Evolutionary conservation across 208 protist species (phyloP).

Genomic region (Trypanosoma congolense): DNA sequence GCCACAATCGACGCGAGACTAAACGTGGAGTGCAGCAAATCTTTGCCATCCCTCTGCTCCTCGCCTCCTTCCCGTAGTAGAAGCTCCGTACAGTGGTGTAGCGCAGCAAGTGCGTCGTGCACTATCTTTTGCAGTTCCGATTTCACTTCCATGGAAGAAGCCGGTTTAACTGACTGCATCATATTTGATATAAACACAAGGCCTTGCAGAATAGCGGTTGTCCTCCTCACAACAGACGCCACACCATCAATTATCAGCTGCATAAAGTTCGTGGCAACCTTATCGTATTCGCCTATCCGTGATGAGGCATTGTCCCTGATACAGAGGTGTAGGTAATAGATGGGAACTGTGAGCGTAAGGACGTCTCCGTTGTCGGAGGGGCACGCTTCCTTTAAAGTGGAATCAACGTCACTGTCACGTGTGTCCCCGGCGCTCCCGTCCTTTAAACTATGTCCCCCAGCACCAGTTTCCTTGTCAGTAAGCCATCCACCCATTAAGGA

Average conservation of each 20-base stretch:
- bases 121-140: background rate
- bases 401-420: background rate
- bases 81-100: too few relatives aligned
- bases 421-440: background rate
- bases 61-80: too few relatives aligned
- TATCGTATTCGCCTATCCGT: constrained; percentile 21
- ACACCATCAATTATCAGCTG: constrained; percentile 19
- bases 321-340: constrained; percentile 41
- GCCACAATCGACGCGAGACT: background rate
- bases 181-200: constrained; percentile 12
- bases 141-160: background rate
- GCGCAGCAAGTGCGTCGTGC: background rate
- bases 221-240: constrained; percentile 12
- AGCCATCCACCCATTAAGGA: constrained; percentile 8
- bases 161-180: background rate
- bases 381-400: background rate
- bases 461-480: background rate
- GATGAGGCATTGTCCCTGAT: constrained; percentile 34
- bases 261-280: constrained; percentile 29
- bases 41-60: too few relatives aligned
- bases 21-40: too few relatives aligned
- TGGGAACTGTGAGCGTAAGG: constrained; percentile 27
- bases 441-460: background rate
- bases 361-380: constrained; percentile 8
- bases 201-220: constrained; percentile 14